Percentiles rank a stretch among this genome's conserved stretches.
Conservation (phyloP, 805 yeast species). For the Cyberlindnera meyerae region DNA sequence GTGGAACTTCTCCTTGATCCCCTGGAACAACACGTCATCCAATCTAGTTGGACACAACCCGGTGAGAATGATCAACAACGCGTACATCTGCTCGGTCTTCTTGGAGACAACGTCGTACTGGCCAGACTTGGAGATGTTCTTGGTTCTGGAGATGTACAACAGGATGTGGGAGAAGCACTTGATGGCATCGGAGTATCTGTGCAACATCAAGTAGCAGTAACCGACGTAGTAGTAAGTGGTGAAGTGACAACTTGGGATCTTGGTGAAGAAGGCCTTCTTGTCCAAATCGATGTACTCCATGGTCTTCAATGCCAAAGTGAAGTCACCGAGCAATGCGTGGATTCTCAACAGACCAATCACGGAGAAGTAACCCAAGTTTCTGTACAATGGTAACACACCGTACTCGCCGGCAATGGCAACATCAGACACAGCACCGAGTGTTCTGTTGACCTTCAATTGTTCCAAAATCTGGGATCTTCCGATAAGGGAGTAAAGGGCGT, state of each 20-base stretch:
- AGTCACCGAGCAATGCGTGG: slow-evolving; percentile 46
- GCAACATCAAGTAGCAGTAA: slow-evolving; percentile 45
- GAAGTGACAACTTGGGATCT: slow-evolving; percentile 45
- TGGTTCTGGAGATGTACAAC: slow-evolving; percentile 41
- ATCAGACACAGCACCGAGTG: slow-evolving; percentile 10
- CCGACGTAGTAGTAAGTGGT: slow-evolving; percentile 49
- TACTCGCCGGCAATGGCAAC: slow-evolving; percentile 38
- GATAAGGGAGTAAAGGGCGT: slow-evolving; percentile 43
- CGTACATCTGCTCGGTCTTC: slow-evolving; percentile 47
- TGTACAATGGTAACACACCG: slow-evolving; percentile 39
- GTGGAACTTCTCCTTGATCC: slow-evolving; percentile 42
- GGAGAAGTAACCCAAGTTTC: slow-evolving; percentile 43
- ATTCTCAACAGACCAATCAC: slow-evolving; percentile 45
- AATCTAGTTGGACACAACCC: slow-evolving; percentile 43
- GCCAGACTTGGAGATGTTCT: slow-evolving; percentile 36
- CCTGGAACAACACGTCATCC: slow-evolving; percentile 39
- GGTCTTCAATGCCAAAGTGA: slow-evolving; percentile 43
- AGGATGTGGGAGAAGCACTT: slow-evolving; percentile 43
- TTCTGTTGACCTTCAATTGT: slow-evolving; percentile 15
- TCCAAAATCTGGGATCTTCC: slow-evolving; percentile 29
- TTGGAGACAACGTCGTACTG: slow-evolving; percentile 44
- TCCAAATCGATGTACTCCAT: slow-evolving; percentile 43
- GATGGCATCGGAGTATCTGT: slow-evolving; percentile 46
- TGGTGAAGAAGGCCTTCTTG: slow-evolving; percentile 42
- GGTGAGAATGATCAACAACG: slow-evolving; percentile 40